Evolutionary conservation across 2,329 filamentous ascomycete species (phyloP).

Genomic region (Calonectria pseudoturangicola): DNA sequence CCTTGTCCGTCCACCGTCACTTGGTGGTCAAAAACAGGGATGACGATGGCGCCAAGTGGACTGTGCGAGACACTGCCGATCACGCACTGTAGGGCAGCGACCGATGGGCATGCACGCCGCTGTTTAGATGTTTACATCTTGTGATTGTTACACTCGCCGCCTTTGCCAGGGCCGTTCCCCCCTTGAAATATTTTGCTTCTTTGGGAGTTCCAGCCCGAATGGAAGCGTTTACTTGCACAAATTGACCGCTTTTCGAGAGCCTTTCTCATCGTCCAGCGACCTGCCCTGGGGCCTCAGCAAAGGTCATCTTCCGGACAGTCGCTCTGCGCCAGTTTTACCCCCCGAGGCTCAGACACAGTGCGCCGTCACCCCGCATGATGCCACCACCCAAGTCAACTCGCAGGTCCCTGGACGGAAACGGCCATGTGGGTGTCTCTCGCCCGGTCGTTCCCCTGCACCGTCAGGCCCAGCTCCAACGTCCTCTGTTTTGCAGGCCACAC

Average conservation of each 20-base stretch:
- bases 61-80: slow-evolving; percentile 47
- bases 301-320: slow-evolving; percentile 29
- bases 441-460: slow-evolving; percentile 21
- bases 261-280: slow-evolving; percentile 30
- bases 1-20: slow-evolving; percentile 49
- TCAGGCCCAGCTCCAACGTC: slow-evolving; percentile 33
- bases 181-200: slow-evolving; percentile 25
- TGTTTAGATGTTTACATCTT: slow-evolving; percentile 23
- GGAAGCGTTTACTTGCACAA: slow-evolving; percentile 27
- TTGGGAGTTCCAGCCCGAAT: background rate
- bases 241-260: slow-evolving; percentile 46
- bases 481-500: slow-evolving; percentile 30
- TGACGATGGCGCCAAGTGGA: slow-evolving; percentile 52
- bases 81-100: slow-evolving; percentile 48
- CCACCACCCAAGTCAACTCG: slow-evolving; percentile 40
- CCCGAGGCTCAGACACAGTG: slow-evolving; percentile 49
- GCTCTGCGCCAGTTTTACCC: slow-evolving; percentile 40
- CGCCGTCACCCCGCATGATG: slow-evolving; percentile 53
- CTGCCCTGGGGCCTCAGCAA: slow-evolving; percentile 34
- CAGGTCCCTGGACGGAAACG: slow-evolving; percentile 46
- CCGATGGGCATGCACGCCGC: slow-evolving; percentile 32
- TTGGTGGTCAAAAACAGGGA: slow-evolving; percentile 54
- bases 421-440: slow-evolving; percentile 39
- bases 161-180: slow-evolving; percentile 26
- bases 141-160: background rate